Conservation (phyloP, 805 yeast genomes). For the Dipodascus geniculatus region DNA sequence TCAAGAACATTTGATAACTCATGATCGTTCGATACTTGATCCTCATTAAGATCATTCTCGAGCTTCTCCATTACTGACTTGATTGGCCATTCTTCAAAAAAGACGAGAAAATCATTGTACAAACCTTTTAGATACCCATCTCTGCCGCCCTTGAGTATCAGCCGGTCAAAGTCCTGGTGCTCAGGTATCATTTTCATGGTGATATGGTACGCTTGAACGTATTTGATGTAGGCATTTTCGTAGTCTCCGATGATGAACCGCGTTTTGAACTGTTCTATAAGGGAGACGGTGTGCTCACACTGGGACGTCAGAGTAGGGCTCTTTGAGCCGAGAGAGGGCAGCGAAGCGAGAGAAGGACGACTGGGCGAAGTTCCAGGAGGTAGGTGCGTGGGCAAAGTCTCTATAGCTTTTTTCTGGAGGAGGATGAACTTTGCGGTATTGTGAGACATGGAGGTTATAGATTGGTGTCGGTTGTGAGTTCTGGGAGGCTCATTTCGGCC, state of each 20-base stretch:
- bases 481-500: background rate
- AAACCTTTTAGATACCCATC: constrained; percentile 13
- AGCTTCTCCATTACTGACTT: background rate
- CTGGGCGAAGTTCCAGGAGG: background rate
- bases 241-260: constrained; percentile 10
- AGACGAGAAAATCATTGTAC: constrained; percentile 3
- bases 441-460: background rate
- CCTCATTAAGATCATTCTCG: too few relatives aligned
- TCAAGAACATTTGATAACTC: constrained; percentile 5
- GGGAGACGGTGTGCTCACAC: background rate
- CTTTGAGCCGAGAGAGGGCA: background rate
- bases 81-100: background rate
- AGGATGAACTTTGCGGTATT: background rate
- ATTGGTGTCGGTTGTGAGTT: background rate
- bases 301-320: background rate
- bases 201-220: constrained; percentile 13
- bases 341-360: background rate
- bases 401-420: constrained; percentile 1
- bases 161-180: constrained; percentile 12
- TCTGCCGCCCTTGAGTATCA: constrained; percentile 9
- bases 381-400: background rate
- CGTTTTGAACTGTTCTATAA: background rate
- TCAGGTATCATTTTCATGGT: constrained; percentile 16
- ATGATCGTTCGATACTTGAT: constrained; percentile 4
- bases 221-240: constrained; percentile 17